Conservation (phyloP, 108 stramenopile genomes). For the Mayamaea pseudoterrestris region DNA sequence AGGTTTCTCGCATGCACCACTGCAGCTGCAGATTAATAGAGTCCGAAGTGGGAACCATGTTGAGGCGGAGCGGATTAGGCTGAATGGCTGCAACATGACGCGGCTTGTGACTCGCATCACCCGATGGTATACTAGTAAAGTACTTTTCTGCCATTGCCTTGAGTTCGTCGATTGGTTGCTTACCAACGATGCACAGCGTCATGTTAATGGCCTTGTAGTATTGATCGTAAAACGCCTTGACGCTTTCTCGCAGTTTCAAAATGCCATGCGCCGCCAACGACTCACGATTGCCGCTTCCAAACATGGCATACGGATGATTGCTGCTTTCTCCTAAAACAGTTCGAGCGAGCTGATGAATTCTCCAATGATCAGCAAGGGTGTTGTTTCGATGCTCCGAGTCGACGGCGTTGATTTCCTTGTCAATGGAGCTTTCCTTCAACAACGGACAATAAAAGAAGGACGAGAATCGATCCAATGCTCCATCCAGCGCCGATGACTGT, state of each 20-base stretch:
- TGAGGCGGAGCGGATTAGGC: conserved; percentile 2
- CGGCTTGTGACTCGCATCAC: conserved; percentile 4
- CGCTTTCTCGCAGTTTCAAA: conserved; percentile 18
- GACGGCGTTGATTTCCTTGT: conserved; percentile 77
- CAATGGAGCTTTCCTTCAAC: conserved; percentile 48
- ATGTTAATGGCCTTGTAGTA: conserved; percentile 58
- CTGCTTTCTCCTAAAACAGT: conserved; percentile 10
- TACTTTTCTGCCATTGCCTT: conserved; percentile 29
- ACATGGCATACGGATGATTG: conserved; percentile 49
- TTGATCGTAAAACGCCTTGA: conserved; percentile 46
- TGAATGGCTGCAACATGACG: too few species aligned
- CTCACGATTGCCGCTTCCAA: conserved; percentile 69
- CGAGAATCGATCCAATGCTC: conserved; percentile 77
- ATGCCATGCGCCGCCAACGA: conserved; percentile 27
- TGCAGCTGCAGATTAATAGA: conserved; percentile 20
- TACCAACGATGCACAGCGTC: conserved; percentile 54
- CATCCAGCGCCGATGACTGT: conserved; percentile 29
- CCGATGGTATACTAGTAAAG: conserved; percentile 26
- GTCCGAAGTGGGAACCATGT: conserved; percentile 32
- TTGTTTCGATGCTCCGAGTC: conserved; percentile 86
- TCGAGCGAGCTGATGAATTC: conserved; percentile 33
- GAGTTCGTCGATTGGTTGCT: conserved; percentile 39
- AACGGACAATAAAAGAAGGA: conserved; percentile 73
- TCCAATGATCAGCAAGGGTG: conserved; percentile 63
- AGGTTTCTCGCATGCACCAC: conserved; percentile 28